Percentiles rank a stretch among this genome's conserved stretches.
phyloP scores from a whole-genome alignment of 2,329 filamentous ascomycete species.

The Fusarium verrucosum region DNA sequence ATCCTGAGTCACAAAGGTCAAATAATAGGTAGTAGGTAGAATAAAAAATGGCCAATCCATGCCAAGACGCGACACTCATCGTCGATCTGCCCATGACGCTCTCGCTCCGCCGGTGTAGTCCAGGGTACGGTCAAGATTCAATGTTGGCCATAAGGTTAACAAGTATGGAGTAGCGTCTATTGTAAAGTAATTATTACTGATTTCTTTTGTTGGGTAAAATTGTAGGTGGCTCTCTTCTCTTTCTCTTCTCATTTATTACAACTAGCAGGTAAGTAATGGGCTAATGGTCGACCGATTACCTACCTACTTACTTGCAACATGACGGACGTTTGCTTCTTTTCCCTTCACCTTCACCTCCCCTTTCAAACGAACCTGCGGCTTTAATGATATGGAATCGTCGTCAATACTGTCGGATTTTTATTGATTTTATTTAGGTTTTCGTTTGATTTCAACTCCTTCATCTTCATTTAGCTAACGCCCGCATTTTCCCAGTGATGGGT shows the following conservation, averaged over 20 bases:
- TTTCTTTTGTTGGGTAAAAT: conserved; percentile 30
- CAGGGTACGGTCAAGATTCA: conserved; percentile 27
- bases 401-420: neutral
- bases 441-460: neutral
- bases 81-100: conserved; percentile 37
- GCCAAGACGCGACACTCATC: conserved; percentile 35
- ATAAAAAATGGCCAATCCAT: conserved; percentile 10
- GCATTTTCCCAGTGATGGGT: conserved; percentile 23
- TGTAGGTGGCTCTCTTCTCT: conserved; percentile 35
- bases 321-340: conserved; percentile 8
- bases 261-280: conserved; percentile 5
- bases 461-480: neutral
- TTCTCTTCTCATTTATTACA: conserved; percentile 36
- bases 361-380: conserved; percentile 10
- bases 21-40: conserved; percentile 2
- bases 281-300: conserved; percentile 23
- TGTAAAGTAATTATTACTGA: conserved; percentile 20
- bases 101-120: conserved; percentile 28
- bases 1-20: conserved; percentile 22
- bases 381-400: conserved; percentile 21
- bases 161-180: conserved; percentile 28
- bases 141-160: conserved; percentile 24
- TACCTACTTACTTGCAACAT: conserved; percentile 2
- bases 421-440: neutral
- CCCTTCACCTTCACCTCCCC: conserved; percentile 9